Conservation (phyloP, 2,329 filamentous ascomycete genomes). For the Coniochaeta prunicola region DNA sequence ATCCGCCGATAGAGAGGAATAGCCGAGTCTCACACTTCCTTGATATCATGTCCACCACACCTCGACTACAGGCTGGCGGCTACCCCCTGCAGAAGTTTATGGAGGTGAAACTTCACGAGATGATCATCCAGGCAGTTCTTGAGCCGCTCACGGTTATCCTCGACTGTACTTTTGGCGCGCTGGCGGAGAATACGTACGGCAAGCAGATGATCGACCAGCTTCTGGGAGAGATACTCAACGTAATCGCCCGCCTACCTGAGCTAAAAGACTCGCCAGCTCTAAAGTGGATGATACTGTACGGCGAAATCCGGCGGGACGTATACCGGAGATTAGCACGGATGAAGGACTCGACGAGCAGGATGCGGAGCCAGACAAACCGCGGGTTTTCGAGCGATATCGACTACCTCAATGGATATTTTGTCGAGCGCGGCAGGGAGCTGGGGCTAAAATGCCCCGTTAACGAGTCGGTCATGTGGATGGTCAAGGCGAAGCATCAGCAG, state of each 20-base stretch:
- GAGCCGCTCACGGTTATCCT: conserved; percentile 77
- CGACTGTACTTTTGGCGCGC: conserved; percentile 64
- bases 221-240: conserved; percentile 64
- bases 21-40: conserved; percentile 47
- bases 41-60: conserved; percentile 53
- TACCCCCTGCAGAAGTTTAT: conserved; percentile 57
- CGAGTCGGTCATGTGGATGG: conserved; percentile 62
- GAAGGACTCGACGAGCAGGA: conserved; percentile 49
- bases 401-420: conserved; percentile 84
- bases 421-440: conserved; percentile 62
- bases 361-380: conserved; percentile 57
- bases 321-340: conserved; percentile 48
- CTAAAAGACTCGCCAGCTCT: conserved; percentile 54
- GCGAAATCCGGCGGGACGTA: conserved; percentile 55
- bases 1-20: conserved; percentile 16
- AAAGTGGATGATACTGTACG: conserved; percentile 45
- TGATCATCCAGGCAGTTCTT: conserved; percentile 69
- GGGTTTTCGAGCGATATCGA: conserved; percentile 68
- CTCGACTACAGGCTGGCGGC: conserved; percentile 52
- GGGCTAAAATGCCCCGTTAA: conserved; percentile 69
- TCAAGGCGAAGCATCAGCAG: conserved; percentile 58
- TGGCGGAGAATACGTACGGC: conserved; percentile 61
- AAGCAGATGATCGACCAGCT: conserved; percentile 62
- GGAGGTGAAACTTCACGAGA: conserved; percentile 67
- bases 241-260: conserved; percentile 71